phyloP scores from a whole-genome alignment of 140 eudicot species.

The Cichorium intybus region DNA sequence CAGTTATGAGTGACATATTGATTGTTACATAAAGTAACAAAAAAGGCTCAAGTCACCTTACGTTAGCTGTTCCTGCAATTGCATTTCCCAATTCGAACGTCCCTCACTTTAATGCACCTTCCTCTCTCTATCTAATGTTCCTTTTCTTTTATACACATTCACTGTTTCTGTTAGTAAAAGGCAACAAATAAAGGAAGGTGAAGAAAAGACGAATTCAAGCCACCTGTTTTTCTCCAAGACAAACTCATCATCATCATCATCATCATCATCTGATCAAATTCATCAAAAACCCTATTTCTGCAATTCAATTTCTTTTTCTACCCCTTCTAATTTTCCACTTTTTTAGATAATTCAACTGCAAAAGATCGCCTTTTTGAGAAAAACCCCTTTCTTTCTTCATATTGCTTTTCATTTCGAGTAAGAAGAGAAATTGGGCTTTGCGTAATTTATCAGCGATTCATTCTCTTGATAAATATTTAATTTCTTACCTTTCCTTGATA shows the following conservation, averaged over 20 bases:
- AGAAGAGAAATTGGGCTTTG: slow-evolving; percentile 29
- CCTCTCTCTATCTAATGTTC: slow-evolving; percentile 20
- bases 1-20: slow-evolving; percentile 49
- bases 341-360: slow-evolving; percentile 23
- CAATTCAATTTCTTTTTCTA: neutral
- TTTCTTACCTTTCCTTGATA: slow-evolving; percentile 14
- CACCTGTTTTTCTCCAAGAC: slow-evolving; percentile 39
- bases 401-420: slow-evolving; percentile 4
- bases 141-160: neutral
- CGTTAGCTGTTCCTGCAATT: slow-evolving; percentile 25
- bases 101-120: slow-evolving; percentile 47
- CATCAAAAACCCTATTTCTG: slow-evolving; percentile 36
- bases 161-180: slow-evolving; percentile 5
- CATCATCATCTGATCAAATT: slow-evolving; percentile 43
- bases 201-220: slow-evolving; percentile 32
- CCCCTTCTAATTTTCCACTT: slow-evolving; percentile 28
- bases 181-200: neutral
- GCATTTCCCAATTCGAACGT: slow-evolving; percentile 35
- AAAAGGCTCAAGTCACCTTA: slow-evolving; percentile 24
- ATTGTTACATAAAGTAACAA: slow-evolving; percentile 43
- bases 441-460: slow-evolving; percentile 28
- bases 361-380: slow-evolving; percentile 12
- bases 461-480: slow-evolving; percentile 15
- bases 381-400: slow-evolving; percentile 10
- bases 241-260: slow-evolving; percentile 34